phyloP scores from a whole-genome alignment of 2,329 filamentous ascomycete species.

The Epichloe brachyelytri region DNA sequence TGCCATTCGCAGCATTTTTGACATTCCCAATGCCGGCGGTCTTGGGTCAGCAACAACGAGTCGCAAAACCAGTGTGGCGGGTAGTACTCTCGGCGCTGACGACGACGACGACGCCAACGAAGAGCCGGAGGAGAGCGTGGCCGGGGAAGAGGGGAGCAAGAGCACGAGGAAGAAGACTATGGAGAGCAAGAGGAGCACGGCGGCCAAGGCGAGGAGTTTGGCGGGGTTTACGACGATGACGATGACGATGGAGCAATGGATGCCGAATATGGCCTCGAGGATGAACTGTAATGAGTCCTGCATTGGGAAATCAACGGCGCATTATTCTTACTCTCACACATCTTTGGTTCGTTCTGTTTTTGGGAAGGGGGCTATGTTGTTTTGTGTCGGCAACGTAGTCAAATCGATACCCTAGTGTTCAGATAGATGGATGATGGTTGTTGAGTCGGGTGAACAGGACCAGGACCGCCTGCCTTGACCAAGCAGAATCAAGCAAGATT shows the following conservation, averaged over 20 bases:
- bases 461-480: too few species aligned
- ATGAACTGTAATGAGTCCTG: background rate
- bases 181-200: conserved; percentile 24
- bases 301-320: background rate
- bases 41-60: conserved; percentile 39
- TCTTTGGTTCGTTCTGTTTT: too few species aligned
- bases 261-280: conserved; percentile 15
- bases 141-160: conserved; percentile 19
- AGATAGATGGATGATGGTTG: too few species aligned
- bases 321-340: background rate
- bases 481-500: too few species aligned
- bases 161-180: conserved; percentile 17
- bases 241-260: conserved; percentile 26
- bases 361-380: too few species aligned
- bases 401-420: too few species aligned
- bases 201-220: conserved; percentile 20
- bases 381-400: too few species aligned
- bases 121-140: conserved; percentile 22
- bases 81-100: conserved; percentile 23
- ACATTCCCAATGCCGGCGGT: conserved; percentile 28
- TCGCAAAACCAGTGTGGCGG: conserved; percentile 26
- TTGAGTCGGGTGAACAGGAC: too few species aligned
- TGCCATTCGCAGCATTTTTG: conserved; percentile 45
- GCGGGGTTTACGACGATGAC: conserved; percentile 22
- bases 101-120: conserved; percentile 19